Evolutionary conservation across 176 grass and related monocot species (phyloP).

Genomic region (Lolium perenne): DNA sequence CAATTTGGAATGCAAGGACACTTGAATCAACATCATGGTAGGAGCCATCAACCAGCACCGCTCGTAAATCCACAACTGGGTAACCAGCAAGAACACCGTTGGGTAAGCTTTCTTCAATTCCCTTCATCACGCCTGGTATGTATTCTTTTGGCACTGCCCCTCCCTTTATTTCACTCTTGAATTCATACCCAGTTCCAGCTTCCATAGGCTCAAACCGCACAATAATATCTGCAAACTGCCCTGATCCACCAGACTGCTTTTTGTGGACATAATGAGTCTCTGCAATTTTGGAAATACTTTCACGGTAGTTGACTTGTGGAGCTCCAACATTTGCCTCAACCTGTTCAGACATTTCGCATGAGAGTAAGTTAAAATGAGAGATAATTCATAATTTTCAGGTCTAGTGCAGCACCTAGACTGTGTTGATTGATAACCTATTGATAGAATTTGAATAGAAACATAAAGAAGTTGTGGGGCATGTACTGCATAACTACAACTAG

Average conservation of each 20-base stretch:
- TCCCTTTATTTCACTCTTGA: constrained; percentile 97
- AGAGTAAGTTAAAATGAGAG: constrained; percentile 16
- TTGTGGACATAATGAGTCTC: constrained; percentile 91
- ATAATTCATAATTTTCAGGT: background rate
- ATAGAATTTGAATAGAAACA: constrained; percentile 18
- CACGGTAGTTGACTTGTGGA: constrained; percentile 99
- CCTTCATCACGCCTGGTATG: constrained; percentile 94
- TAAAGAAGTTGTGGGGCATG: background rate
- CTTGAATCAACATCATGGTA: constrained; percentile 99
- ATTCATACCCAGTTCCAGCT: constrained; percentile 92
- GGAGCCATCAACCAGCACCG: constrained; percentile 86
- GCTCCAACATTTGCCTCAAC: constrained; percentile 97
- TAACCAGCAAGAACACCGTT: constrained; percentile 94
- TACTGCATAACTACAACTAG: constrained; percentile 18
- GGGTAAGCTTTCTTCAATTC: constrained; percentile 87
- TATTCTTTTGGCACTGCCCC: constrained; percentile 96
- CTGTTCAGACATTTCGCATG: constrained; percentile 54
- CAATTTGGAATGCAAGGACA: constrained; percentile 94
- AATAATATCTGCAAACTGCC: constrained; percentile 94
- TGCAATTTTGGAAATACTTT: constrained; percentile 92
- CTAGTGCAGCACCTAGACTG: background rate
- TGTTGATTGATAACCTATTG: background rate
- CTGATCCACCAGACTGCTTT: constrained; percentile 95
- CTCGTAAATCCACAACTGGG: constrained; percentile 87
- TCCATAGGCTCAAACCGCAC: constrained; percentile 90